These are phyloP conservation scores for Vigna angularis DNA, from an alignment of 306 rosid species.

Conservation along the genomic window DNA sequence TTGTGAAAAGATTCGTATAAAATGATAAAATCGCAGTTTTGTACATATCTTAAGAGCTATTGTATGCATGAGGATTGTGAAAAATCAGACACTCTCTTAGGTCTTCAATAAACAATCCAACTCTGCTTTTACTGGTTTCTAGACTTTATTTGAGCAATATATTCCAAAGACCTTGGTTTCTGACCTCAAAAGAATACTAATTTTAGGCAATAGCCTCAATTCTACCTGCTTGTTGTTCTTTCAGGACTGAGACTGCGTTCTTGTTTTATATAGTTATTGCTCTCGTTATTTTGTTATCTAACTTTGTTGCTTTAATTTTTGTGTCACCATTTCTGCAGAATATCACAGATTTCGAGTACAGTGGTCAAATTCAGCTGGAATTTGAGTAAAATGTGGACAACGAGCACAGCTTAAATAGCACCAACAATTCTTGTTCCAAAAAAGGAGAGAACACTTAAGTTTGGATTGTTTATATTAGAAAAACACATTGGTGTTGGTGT, in stretches of 20 bases:
- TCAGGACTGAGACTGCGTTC: conserved; percentile 19
- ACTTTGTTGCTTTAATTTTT: conserved; percentile 24
- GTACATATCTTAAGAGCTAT: conserved; percentile 9
- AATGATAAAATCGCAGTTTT: not conserved
- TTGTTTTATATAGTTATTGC: conserved; percentile 4
- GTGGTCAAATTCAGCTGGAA: not conserved
- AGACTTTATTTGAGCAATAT: too few relatives aligned
- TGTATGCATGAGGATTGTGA: conserved; percentile 17
- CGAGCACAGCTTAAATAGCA: conserved; percentile 25
- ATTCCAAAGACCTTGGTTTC: too few relatives aligned
- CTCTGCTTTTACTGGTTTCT: too few relatives aligned
- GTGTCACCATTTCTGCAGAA: conserved; percentile 55
- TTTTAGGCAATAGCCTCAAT: too few relatives aligned
- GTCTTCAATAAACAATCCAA: too few relatives aligned
- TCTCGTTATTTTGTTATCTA: conserved; percentile 28
- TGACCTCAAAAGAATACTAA: too few relatives aligned
- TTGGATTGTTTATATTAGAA: not conserved
- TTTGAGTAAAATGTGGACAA: conserved; percentile 27
- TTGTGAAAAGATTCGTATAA: not conserved
- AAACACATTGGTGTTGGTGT: conserved; percentile 17
- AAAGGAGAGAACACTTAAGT: conserved; percentile 15
- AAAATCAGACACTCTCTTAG: not conserved
- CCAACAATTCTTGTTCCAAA: not conserved
- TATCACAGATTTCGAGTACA: conserved; percentile 1
- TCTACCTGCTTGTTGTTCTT: conserved; percentile 8